A percentile compares a stretch with the other conserved stretches of the same genome.
These are phyloP conservation scores for Leishmania tarentolae DNA, from an alignment of 208 protist genomes.

Conservation along the genomic window DNA sequence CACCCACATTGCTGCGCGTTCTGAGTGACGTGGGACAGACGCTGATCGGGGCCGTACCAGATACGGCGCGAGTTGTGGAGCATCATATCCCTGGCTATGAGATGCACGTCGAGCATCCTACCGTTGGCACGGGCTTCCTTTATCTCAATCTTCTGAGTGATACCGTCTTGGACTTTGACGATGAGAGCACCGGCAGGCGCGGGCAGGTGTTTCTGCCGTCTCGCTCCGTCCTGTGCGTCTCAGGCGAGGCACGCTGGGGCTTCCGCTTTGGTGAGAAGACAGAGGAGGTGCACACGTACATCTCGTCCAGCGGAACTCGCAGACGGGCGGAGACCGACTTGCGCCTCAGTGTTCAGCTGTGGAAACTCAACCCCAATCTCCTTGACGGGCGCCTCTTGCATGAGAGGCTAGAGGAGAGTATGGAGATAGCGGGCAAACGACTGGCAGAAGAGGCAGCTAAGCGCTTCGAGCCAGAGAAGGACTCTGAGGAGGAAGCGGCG, in stretches of 20 bases:
- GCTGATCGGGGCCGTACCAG: conserved; percentile 49
- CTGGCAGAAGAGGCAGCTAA: conserved; percentile 30
- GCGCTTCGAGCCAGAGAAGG: conserved; percentile 17
- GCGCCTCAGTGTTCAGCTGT: conserved; percentile 85
- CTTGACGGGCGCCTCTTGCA: conserved; percentile 74
- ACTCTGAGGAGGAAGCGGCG: conserved; percentile 23
- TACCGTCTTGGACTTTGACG: conserved; percentile 82
- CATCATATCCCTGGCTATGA: conserved; percentile 86
- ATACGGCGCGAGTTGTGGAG: conserved; percentile 88
- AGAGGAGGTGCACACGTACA: conserved; percentile 59
- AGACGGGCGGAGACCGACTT: conserved; percentile 63
- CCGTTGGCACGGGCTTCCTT: conserved; percentile 74
- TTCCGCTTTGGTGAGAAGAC: conserved; percentile 79
- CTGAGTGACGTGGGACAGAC: conserved; percentile 38
- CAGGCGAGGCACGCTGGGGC: conserved; percentile 85
- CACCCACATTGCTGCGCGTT: conserved; percentile 62
- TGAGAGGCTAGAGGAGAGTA: conserved; percentile 64
- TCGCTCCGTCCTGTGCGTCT: conserved; percentile 68
- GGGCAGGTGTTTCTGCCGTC: conserved; percentile 74
- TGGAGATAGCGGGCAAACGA: conserved; percentile 37
- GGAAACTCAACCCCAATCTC: conserved; percentile 68
- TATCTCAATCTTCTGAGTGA: conserved; percentile 83
- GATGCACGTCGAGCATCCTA: conserved; percentile 87
- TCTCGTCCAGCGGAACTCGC: conserved; percentile 23
- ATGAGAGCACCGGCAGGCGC: conserved; percentile 73